These are phyloP conservation scores for Termitomyces heimii DNA, from an alignment of 768 basidiomycete genomes.

Conservation along the genomic window DNA sequence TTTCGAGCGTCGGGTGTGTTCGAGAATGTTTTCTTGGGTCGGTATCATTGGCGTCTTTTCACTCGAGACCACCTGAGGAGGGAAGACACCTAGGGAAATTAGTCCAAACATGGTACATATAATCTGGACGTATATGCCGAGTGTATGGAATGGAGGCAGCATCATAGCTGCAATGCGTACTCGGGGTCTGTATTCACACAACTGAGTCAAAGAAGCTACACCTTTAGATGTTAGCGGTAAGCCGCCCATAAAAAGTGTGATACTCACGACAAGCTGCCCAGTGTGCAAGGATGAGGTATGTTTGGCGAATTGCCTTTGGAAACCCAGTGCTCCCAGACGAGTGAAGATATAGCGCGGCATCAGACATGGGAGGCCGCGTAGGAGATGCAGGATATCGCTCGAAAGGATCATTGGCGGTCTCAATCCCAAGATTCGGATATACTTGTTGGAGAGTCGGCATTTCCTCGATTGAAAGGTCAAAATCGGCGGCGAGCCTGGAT, in stretches of 20 bases:
- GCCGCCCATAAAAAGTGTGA: neutral
- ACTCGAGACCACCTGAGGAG: slow-evolving; percentile 17
- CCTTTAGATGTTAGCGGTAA: neutral
- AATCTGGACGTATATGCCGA: slow-evolving; percentile 22
- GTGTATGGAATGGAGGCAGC: slow-evolving; percentile 26
- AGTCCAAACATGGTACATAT: slow-evolving; percentile 17
- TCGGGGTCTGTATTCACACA: slow-evolving; percentile 5
- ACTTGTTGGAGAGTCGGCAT: slow-evolving; percentile 6
- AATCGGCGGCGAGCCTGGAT: slow-evolving; percentile 12
- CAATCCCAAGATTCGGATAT: slow-evolving; percentile 11
- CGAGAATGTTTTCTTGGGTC: slow-evolving; percentile 27
- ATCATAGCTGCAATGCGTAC: slow-evolving; percentile 18
- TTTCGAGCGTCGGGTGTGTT: slow-evolving; percentile 15
- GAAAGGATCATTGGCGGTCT: slow-evolving; percentile 7
- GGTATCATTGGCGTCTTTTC: slow-evolving; percentile 23
- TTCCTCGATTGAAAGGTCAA: slow-evolving; percentile 8
- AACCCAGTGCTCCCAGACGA: slow-evolving; percentile 36
- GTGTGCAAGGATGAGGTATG: slow-evolving; percentile 13
- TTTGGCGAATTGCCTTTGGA: slow-evolving; percentile 28
- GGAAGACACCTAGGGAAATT: slow-evolving; percentile 16
- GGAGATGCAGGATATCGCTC: slow-evolving; percentile 5
- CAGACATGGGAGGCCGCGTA: neutral
- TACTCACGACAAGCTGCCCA: slow-evolving; percentile 22
- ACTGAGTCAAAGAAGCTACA: slow-evolving; percentile 6
- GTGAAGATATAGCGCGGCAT: slow-evolving; percentile 21